A percentile compares a stretch with the other conserved stretches of the same genome.
Evolutionary conservation across 345 rosid species (phyloP).

Genomic region (Litchi chinensis): DNA sequence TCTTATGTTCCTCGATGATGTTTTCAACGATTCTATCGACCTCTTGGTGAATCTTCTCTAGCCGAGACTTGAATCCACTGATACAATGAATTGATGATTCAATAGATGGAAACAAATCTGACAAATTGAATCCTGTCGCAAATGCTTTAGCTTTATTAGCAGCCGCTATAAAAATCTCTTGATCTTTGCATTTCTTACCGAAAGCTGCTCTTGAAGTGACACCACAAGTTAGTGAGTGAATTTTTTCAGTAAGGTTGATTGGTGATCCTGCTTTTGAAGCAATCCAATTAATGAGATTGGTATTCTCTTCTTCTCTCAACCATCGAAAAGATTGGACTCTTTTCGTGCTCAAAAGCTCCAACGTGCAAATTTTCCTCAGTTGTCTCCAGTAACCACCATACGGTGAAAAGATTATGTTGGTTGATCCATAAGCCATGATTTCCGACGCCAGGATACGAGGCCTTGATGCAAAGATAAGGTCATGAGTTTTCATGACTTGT

Average conservation of each 20-base stretch:
- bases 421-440: background rate
- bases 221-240: background rate
- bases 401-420: background rate
- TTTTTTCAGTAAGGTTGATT: background rate
- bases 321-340: background rate
- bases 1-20: constrained; percentile 11
- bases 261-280: background rate
- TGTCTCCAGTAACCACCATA: constrained; percentile 11
- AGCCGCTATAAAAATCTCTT: background rate
- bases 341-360: background rate
- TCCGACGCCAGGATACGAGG: background rate
- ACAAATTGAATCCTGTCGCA: background rate
- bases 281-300: background rate
- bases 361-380: background rate
- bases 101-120: constrained; percentile 4
- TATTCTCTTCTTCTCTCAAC: constrained; percentile 2
- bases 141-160: background rate
- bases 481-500: background rate
- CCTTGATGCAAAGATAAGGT: background rate
- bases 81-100: background rate
- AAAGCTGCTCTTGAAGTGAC: background rate
- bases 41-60: background rate
- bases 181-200: background rate
- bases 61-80: no score
- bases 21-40: constrained; percentile 7